phyloP scores from a whole-genome alignment of 305 asterid species.

The Stenogyne calaminthoides region DNA sequence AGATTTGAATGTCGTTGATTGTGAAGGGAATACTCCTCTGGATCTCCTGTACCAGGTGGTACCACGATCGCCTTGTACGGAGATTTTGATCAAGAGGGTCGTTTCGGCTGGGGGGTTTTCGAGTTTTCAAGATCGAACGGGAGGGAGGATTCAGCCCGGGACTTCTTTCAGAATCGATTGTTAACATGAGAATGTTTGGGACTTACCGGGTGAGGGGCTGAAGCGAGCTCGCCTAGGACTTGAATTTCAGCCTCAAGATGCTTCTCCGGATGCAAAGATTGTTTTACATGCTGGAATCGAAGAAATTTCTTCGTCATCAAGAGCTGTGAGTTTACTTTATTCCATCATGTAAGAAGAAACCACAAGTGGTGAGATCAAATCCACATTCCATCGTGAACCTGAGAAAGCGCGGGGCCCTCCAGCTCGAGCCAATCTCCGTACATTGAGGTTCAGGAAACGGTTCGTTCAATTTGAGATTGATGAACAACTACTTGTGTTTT shows the following conservation, averaged over 20 bases:
- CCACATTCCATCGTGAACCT: no score
- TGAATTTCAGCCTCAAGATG: no score
- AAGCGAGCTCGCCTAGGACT: no score
- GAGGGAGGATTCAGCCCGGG: slow-evolving; percentile 42
- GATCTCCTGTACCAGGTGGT: slow-evolving; percentile 60
- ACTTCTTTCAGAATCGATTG: no score
- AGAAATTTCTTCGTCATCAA: slow-evolving; percentile 33
- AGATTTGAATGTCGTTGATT: slow-evolving; percentile 54
- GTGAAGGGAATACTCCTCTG: slow-evolving; percentile 70
- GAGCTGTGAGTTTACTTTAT: slow-evolving; percentile 38
- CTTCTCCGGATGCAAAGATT: slow-evolving; percentile 77
- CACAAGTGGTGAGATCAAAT: slow-evolving; percentile 46
- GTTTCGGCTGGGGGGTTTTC: slow-evolving; percentile 69
- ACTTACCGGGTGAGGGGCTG: no score
- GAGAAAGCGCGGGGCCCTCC: no score
- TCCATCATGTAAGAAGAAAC: no score
- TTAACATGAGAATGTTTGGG: no score
- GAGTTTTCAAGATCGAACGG: slow-evolving; percentile 35
- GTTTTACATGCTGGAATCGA: slow-evolving; percentile 59
- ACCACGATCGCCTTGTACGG: slow-evolving; percentile 59
- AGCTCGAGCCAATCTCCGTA: slow-evolving; percentile 38
- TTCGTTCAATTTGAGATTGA: slow-evolving; percentile 55
- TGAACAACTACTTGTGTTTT: slow-evolving; percentile 72
- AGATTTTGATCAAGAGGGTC: slow-evolving; percentile 59
- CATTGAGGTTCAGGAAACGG: slow-evolving; percentile 32